A percentile compares a stretch with the other conserved stretches of the same genome.
Evolutionary conservation across 2,329 filamentous ascomycete genomes (phyloP).

Genomic region (Neoscytalidium dimidiatum): DNA sequence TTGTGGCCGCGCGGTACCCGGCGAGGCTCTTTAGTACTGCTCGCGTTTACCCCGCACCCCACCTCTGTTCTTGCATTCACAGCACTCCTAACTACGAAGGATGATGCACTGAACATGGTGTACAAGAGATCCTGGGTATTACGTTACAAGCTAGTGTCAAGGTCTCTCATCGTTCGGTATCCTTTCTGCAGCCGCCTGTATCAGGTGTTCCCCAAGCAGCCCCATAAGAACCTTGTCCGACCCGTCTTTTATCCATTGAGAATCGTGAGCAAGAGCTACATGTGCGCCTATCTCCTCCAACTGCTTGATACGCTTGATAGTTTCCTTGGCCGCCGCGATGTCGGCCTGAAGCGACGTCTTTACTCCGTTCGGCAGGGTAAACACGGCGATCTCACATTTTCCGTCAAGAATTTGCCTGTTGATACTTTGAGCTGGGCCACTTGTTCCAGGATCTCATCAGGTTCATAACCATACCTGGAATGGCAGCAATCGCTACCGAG

Average conservation of each 20-base stretch:
- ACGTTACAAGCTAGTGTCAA: background rate
- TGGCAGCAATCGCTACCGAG: slow-evolving; percentile 38
- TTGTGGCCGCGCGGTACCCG: no score
- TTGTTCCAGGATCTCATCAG: no score
- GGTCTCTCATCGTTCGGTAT: slow-evolving; percentile 26
- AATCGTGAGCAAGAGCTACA: slow-evolving; percentile 35
- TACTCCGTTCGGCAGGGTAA: slow-evolving; percentile 26
- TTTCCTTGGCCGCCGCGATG: slow-evolving; percentile 29
- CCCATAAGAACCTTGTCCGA: slow-evolving; percentile 32
- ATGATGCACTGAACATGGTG: no score
- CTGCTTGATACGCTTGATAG: slow-evolving; percentile 29
- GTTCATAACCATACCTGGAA: slow-evolving; percentile 27
- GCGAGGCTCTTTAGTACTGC: background rate
- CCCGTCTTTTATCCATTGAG: slow-evolving; percentile 31
- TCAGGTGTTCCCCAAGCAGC: slow-evolving; percentile 31
- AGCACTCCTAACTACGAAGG: no score
- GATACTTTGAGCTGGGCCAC: background rate
- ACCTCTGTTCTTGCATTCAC: background rate
- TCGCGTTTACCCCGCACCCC: background rate
- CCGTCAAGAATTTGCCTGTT: slow-evolving; percentile 32
- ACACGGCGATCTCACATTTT: slow-evolving; percentile 30
- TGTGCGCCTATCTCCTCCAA: slow-evolving; percentile 31
- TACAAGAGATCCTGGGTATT: background rate
- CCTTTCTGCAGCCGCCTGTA: slow-evolving; percentile 25
- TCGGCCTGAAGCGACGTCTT: slow-evolving; percentile 33